Base-by-base conservation (phyloP, 2,329 filamentous ascomycete species). In the Talaromyces sp. region DNA sequence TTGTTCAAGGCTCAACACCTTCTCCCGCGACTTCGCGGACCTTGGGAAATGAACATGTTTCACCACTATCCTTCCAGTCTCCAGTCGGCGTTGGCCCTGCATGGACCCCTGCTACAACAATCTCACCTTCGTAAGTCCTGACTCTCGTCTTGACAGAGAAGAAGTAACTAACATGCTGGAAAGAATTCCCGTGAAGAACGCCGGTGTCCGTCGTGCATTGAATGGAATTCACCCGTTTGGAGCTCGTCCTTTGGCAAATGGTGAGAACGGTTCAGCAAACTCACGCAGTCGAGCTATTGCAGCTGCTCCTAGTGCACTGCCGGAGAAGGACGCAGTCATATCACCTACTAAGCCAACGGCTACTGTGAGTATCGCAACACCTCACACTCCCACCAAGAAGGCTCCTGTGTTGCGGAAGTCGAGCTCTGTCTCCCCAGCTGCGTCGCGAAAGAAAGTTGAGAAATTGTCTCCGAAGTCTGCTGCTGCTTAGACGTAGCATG, bases 61-160 rank as follows among this genome's bases (percentile, higher is more conserved):
- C 75, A 25, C 73, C 75, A 62, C 66, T 69, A 45, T 78, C 73
- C 64, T 76, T 72, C 63, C 67, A 72, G 43, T 78, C 76, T 54
- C 75, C 76, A 45, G 68, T 70, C 55, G 75, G 72, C 46, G 68
- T 72, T 36, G 73, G 71, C 57, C 67, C 72, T 52, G 68, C 69
- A 59, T 79, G 75, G 74, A 79, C 77, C 58, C 77, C 77, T 21
- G 77, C 75, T 57, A 77, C 76, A 53, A 77, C 77, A 15, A 76
- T 78, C 57, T 78, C 77, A 53, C 76, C 77, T 62, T 72, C 74
- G 77, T 78, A 73, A 68, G 75, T 72, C 3, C 8, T 37, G 17
- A 10, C 6, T 5, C 15, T 25, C 25, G 8, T 15, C 17, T 39
- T 13, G 3, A 22, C 22, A 40, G 5, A 15, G 21, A 5, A 50